Percentiles rank a stretch among this genome's conserved stretches.
Evolutionary conservation across 2,329 filamentous ascomycete species (phyloP).

Genomic region (Lizonia empirigonia): DNA sequence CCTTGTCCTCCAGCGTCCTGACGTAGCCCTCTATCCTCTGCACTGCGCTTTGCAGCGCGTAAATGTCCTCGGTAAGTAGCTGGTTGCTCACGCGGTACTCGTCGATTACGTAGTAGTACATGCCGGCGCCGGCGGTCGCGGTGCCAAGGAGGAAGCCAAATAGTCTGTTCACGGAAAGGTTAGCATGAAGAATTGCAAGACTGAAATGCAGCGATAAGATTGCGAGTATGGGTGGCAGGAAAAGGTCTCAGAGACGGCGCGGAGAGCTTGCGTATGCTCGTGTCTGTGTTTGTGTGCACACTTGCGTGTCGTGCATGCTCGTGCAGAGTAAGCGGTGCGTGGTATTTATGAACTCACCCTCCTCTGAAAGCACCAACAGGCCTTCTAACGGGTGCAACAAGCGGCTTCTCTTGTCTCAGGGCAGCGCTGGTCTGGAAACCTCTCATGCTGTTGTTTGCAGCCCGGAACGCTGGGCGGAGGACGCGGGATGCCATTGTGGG

Average conservation of each 20-base stretch:
- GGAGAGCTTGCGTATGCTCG: no score
- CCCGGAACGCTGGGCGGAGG: conserved; percentile 49
- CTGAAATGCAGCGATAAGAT: no score
- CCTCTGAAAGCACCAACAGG: conserved; percentile 74
- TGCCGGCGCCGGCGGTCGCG: conserved; percentile 75
- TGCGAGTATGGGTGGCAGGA: no score
- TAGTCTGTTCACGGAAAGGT: conserved; percentile 72
- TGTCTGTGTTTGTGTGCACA: background rate
- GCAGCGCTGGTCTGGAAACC: conserved; percentile 51
- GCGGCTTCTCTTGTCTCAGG: conserved; percentile 41
- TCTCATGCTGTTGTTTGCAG: conserved; percentile 32
- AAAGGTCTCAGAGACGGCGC: no score
- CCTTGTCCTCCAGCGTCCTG: conserved; percentile 78
- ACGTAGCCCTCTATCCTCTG: conserved; percentile 86
- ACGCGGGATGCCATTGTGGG: conserved; percentile 53
- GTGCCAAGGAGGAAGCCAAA: conserved; percentile 91
- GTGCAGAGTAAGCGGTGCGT: background rate
- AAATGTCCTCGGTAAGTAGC: conserved; percentile 92
- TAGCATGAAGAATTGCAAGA: no score
- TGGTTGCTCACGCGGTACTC: conserved; percentile 95
- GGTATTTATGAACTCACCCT: conserved; percentile 70
- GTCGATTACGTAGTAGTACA: conserved; percentile 91
- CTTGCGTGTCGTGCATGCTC: background rate
- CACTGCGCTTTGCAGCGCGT: conserved; percentile 86
- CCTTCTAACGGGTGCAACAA: conserved; percentile 60